Evolutionary conservation across 2,329 filamentous ascomycete species (phyloP).

Genomic region (Laburnicola sp.): DNA sequence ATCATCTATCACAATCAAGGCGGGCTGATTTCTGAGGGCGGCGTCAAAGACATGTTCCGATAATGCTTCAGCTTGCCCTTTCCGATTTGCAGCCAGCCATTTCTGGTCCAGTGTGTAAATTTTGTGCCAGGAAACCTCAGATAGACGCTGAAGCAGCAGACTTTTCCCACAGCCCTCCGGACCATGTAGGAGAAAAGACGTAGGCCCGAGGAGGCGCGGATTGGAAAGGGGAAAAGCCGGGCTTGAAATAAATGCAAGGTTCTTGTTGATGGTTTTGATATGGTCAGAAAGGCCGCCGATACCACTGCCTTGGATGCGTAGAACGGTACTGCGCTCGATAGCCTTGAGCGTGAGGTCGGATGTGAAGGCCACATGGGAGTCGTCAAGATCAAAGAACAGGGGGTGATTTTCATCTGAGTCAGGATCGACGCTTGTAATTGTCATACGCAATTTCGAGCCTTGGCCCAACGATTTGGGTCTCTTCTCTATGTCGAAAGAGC

Average conservation of each 20-base stretch:
- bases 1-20: conserved; percentile 77
- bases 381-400: conserved; percentile 36
- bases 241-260: conserved; percentile 52
- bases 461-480: conserved; percentile 54
- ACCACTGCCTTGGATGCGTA: conserved; percentile 48
- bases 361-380: conserved; percentile 27
- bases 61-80: conserved; percentile 58
- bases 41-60: conserved; percentile 67
- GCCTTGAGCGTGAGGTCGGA: conserved; percentile 6
- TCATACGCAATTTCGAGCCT: conserved; percentile 61
- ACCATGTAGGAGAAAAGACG: conserved; percentile 75
- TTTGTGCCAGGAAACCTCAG: conserved; percentile 67
- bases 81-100: conserved; percentile 40
- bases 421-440: conserved; percentile 58
- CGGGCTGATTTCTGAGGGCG: conserved; percentile 70
- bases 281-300: conserved; percentile 71
- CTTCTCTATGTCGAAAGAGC: conserved; percentile 65
- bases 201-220: conserved; percentile 38
- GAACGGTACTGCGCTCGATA: not conserved
- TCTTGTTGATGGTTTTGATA: conserved; percentile 66
- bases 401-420: conserved; percentile 28
- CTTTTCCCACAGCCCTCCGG: conserved; percentile 84
- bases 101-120: conserved; percentile 64
- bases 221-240: conserved; percentile 20
- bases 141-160: conserved; percentile 69